Conservation (phyloP, 2,329 filamentous ascomycete genomes). For the Fusarium sp. region DNA sequence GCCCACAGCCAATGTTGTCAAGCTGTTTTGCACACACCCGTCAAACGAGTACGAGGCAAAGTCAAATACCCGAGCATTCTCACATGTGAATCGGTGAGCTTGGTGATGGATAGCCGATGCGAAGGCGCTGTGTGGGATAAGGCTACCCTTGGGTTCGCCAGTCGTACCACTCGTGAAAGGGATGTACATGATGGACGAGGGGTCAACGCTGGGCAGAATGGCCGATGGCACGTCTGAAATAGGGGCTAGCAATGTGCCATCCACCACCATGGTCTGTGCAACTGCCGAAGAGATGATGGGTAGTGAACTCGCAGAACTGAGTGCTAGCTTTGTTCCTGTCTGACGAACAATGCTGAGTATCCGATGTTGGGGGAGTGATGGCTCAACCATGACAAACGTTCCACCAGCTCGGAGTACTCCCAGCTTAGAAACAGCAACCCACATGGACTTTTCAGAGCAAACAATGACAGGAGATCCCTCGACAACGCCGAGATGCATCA, state of each 20-base stretch:
- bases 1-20: slow-evolving; percentile 3
- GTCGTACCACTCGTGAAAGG: slow-evolving; percentile 68
- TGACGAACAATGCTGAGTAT: not conserved
- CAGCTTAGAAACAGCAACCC: not conserved
- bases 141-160: slow-evolving; percentile 63
- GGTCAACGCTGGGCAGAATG: not conserved
- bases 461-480: not conserved
- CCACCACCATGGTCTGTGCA: not conserved
- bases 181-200: slow-evolving; percentile 42
- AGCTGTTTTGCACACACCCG: slow-evolving; percentile 3
- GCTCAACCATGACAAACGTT: not conserved
- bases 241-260: not conserved
- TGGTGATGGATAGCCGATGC: slow-evolving; percentile 8
- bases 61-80: slow-evolving; percentile 4
- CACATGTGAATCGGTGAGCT: not conserved
- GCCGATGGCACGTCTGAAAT: too few relatives aligned
- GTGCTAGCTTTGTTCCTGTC: not conserved
- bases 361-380: not conserved
- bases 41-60: slow-evolving; percentile 11
- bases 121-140: slow-evolving; percentile 38
- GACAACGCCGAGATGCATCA: not conserved
- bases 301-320: not conserved
- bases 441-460: slow-evolving; percentile 4
- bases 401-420: not conserved
- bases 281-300: not conserved